Conservation (phyloP, 495 filamentous ascomycete genomes). For the Apodospora peruviana region DNA sequence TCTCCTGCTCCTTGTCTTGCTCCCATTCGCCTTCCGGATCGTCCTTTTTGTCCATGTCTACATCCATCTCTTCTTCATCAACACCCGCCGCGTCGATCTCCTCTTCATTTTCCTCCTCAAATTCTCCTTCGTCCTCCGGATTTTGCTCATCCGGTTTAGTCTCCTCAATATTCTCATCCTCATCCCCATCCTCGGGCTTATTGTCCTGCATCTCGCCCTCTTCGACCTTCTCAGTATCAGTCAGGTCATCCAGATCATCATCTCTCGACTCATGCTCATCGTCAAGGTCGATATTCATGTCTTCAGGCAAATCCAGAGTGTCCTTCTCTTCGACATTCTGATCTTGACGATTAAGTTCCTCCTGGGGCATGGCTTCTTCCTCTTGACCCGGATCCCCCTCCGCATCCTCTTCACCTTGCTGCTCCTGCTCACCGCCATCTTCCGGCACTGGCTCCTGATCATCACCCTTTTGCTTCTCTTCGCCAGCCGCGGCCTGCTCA, state of each 20-base stretch:
- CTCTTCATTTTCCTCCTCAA: conserved; percentile 25
- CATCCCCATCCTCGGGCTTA: conserved; percentile 17
- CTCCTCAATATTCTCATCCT: conserved; percentile 14
- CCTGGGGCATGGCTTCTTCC: conserved; percentile 67
- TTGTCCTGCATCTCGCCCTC: conserved; percentile 25
- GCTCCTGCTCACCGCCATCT: conserved; percentile 53
- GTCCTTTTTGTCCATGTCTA: conserved; percentile 37
- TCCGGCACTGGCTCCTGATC: conserved; percentile 47
- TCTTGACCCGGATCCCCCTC: conserved; percentile 64
- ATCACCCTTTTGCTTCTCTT: conserved; percentile 47
- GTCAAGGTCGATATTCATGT: conserved; percentile 62
- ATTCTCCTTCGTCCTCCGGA: conserved; percentile 26
- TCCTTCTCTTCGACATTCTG: conserved; percentile 60
- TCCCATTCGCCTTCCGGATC: conserved; percentile 27
- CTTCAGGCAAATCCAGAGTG: conserved; percentile 58
- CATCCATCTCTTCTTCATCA: conserved; percentile 22
- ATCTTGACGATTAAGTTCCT: conserved; percentile 57
- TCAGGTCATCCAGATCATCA: conserved; percentile 47
- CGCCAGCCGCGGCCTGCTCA: conserved; percentile 59
- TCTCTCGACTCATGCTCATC: conserved; percentile 40
- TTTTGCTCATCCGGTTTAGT: conserved; percentile 19
- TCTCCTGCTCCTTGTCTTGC: conserved; percentile 29
- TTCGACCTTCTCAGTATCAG: conserved; percentile 42
- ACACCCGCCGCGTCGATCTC: conserved; percentile 24
- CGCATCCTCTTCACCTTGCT: conserved; percentile 53